Base-by-base conservation (phyloP, 345 rosid species). In the Bruguiera sexangula region DNA sequence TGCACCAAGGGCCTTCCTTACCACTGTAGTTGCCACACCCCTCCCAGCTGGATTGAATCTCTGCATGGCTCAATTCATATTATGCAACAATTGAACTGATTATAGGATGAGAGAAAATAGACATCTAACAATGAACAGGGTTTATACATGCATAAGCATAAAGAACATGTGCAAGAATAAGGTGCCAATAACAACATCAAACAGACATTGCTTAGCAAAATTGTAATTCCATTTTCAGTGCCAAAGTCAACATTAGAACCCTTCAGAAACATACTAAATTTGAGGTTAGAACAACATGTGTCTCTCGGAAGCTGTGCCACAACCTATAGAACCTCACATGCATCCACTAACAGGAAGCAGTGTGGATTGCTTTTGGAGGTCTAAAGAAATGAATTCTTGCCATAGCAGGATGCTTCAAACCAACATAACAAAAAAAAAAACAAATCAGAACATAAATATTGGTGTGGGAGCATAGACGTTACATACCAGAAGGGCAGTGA, bases 401-500 rank as follows among this genome's bases (percentile, higher is more conserved):
- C 27, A 19, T 43, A 52, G 21, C n/a, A 9, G 31, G 31, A 15
- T 60, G 39, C 26, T 26, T 65, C 66, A 63, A 11, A 56, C 8
- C 16, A 19, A 61, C 24, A n/a, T 5, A 34, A 56, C 31, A 10
- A 27, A 7, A 69, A 43, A 16, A 10, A 8, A 8, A 11, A 55
- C 46, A 27, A 54, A 2, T 46, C 31, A n/a, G 21, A 56, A 59
- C 37, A 43, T 46, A 32, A 46, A 22, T 30, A 52, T 26, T 58
- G 31, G 53, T 31, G 29, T 62, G n/a, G 54, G 50, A 72, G 43
- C 52, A 66, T 46, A 69, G 64, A 29, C 58, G 39, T 51, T 20
- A 85, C 78, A 65, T 85, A 94, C 99, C 97, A 83, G 73, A 71
- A 94, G 96, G 62, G 95, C 89, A 89, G 77, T 83, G 55, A 88